Base-by-base conservation (phyloP, 106 monocot species). In the Allium cepa region DNA sequence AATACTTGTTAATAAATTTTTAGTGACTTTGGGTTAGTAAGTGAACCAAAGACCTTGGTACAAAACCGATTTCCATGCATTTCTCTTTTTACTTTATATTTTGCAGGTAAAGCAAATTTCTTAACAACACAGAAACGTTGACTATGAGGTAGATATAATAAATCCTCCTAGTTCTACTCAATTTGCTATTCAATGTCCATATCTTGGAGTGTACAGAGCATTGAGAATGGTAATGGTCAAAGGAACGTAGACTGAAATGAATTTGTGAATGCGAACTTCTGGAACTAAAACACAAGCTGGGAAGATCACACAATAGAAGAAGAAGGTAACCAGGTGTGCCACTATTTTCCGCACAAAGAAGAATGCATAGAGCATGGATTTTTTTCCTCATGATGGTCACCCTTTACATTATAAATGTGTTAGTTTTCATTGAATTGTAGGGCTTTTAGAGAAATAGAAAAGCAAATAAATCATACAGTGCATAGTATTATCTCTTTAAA, bases 181-280 rank as follows among this genome's bases (percentile, higher is more conserved):
- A 10, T 10, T 53, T 9, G 52, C 13, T 10, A 53, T 16, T 60
- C 14, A 60, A 16, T 22, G 14, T 60, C 0, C 52, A 15, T 28
- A 92, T 84, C 92, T 76, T 28, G 88, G 92, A n/a, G 88, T 93
- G 49, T 78, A 75, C 2, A 83, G 17, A 81, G n/a, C 80, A 63
- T 85, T 93, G 68, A 93, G 82, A 17, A 93, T 69, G 61, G 88
- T 93, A 51, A 93, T 88, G 15, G 72, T 58, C 10, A 80, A 77
- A 12, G 92, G 92, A 46, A 93, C 81, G 60, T 88, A 85, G 51
- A 88, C 53, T 10, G 85, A 78, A 14, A 88, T 88, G 88, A 88
- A 85, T 8, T 71, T 66, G 27, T 88, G 88, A 17, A 93, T 66
- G 55, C 26, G 28, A 12, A 93, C 76, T 77, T 93, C 85, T 7